Base-by-base conservation (phyloP, 164 flowering plant genomes). In the Magnolia sinica region DNA sequence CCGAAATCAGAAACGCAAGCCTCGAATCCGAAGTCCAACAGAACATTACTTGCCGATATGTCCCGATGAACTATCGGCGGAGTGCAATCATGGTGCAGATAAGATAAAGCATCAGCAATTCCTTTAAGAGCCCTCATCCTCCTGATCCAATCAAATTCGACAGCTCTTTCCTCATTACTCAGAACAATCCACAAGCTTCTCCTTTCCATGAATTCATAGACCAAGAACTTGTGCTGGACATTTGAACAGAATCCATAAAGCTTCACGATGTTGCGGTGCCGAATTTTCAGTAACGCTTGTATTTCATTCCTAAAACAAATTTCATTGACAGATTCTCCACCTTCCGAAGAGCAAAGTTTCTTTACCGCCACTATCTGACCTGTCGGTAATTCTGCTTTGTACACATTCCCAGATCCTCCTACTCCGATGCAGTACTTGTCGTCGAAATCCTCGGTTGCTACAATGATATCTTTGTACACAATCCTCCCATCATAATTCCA, bases 1-100 rank as follows among this genome's bases (percentile, higher is more conserved):
- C 75, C 79, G 64, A 77, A 77, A 20, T 77, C 79, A 11, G 79
- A 72, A 18, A 77, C 71, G 18, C 63, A 27, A 27, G 79, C 79
- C 11, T 77, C 75, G 7, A 64, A 72, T 6, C 72, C 51, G 1
- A 51, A 64, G 14, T 71, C 64, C 70, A 77, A 72, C 31, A 77
- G 50, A 72, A 77, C 24, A 19, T 77, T 77, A 50, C 66, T 51
- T 58, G 69, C 18, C 11, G 79, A 71, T 23, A 77, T 37, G 19
- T 77, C 79, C 1, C 79, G 70, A 31, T 77, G 79, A 18, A 77
- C 68, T n/a, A 72, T 64, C 3, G 79, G 70, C 10, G 70, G 71
- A 9, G 8, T 7, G 29, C 75, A 73, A 11, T 73, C 71, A 51
- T 77, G 79, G 49, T 77, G 79, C 75, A 77, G 52, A 27, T 76